These are phyloP conservation scores for Camelina neglecta DNA, from an alignment of 345 rosid species.

Conservation along the genomic window DNA sequence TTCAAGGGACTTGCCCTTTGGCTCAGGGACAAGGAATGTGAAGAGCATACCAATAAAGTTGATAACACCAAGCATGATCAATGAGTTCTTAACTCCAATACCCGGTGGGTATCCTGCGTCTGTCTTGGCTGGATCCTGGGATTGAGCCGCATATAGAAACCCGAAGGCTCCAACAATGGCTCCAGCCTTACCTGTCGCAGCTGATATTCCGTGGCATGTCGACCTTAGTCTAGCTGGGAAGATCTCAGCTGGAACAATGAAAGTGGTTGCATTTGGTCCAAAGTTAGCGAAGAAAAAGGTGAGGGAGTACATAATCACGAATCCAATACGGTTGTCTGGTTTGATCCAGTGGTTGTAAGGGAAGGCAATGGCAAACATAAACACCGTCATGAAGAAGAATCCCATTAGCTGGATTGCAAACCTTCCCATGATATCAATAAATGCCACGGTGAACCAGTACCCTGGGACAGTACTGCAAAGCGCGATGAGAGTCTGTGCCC, in stretches of 20 bases:
- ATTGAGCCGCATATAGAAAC: slow-evolving; percentile 59
- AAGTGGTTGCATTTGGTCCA: slow-evolving; percentile 77
- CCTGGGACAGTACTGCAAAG: slow-evolving; percentile 73
- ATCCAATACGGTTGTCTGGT: slow-evolving; percentile 53
- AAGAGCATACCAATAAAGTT: slow-evolving; percentile 54
- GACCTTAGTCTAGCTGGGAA: slow-evolving; percentile 76
- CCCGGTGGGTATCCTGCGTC: slow-evolving; percentile 59
- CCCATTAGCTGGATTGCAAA: slow-evolving; percentile 73
- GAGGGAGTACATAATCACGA: slow-evolving; percentile 61
- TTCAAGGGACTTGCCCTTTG: slow-evolving; percentile 62
- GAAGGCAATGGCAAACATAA: slow-evolving; percentile 70
- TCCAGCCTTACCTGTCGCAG: slow-evolving; percentile 69
- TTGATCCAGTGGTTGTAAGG: slow-evolving; percentile 74
- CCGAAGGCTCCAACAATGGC: slow-evolving; percentile 76
- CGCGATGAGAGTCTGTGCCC: slow-evolving; percentile 72
- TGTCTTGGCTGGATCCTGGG: slow-evolving; percentile 39
- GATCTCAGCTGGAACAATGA: slow-evolving; percentile 67
- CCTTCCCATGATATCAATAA: slow-evolving; percentile 64
- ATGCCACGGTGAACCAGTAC: slow-evolving; percentile 67
- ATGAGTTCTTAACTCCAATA: slow-evolving; percentile 53
- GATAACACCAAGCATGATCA: slow-evolving; percentile 48
- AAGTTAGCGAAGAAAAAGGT: slow-evolving; percentile 81
- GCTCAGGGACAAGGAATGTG: slow-evolving; percentile 59
- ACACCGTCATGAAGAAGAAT: slow-evolving; percentile 71
- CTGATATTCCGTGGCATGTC: slow-evolving; percentile 78